These are phyloP conservation scores for Cyberlindnera galapagoensis DNA, from an alignment of 805 yeast genomes.

Conservation along the genomic window DNA sequence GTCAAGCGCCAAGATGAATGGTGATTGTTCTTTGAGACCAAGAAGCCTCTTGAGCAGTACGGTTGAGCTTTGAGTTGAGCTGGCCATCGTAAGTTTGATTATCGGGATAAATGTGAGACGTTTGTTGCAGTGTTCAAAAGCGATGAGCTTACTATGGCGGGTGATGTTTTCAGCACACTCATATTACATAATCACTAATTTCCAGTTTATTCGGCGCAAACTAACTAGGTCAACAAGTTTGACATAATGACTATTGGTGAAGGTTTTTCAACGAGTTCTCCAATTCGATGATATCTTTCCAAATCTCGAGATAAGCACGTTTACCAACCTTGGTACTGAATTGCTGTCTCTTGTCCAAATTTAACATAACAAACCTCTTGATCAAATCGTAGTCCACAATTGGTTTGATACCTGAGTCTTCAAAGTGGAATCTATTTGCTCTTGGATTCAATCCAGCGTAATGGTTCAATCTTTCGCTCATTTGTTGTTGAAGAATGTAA, in stretches of 20 bases:
- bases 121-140: too few species aligned
- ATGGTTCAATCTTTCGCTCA: slow-evolving; percentile 70
- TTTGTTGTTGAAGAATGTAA: slow-evolving; percentile 81
- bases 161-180: too few species aligned
- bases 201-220: too few species aligned
- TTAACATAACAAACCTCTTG: slow-evolving; percentile 44
- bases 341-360: slow-evolving; percentile 48
- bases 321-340: slow-evolving; percentile 54
- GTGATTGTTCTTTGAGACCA: slow-evolving; percentile 64
- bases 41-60: slow-evolving; percentile 64
- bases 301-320: slow-evolving; percentile 50
- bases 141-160: too few species aligned
- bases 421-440: slow-evolving; percentile 29
- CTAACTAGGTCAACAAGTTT: neutral
- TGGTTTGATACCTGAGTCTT: slow-evolving; percentile 46
- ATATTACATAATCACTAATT: too few species aligned
- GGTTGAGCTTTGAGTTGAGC: slow-evolving; percentile 31
- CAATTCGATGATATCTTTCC: slow-evolving; percentile 59
- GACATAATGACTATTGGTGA: neutral
- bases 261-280: slow-evolving; percentile 34
- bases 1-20: slow-evolving; percentile 66
- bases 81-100: too few species aligned
- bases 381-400: slow-evolving; percentile 59
- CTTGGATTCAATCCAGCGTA: slow-evolving; percentile 77
- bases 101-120: too few species aligned